phyloP scores from a whole-genome alignment of 805 yeast genomes.

The Wickerhamomyces chaumierensis region DNA sequence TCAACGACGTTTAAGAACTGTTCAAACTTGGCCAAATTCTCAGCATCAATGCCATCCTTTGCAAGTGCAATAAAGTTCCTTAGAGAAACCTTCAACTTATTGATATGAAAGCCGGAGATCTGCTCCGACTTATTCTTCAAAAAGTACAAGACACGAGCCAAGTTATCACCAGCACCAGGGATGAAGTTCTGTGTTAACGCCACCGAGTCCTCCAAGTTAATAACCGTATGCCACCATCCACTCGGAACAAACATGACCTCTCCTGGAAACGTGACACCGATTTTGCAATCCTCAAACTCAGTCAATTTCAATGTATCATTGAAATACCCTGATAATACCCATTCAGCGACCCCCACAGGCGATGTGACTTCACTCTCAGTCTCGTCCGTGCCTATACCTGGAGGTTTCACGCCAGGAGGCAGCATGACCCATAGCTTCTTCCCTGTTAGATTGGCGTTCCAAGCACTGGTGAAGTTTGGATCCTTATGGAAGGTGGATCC shows the following conservation, averaged over 20 bases:
- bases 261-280: conserved; percentile 71
- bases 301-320: conserved; percentile 51
- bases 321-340: conserved; percentile 78
- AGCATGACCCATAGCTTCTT: conserved; percentile 81
- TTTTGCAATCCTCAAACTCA: conserved; percentile 35
- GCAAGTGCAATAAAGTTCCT: conserved; percentile 19
- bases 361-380: conserved; percentile 83
- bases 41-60: conserved; percentile 5
- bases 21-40: conserved; percentile 13
- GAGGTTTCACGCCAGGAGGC: conserved; percentile 68
- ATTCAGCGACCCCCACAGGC: conserved; percentile 88
- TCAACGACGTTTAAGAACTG: conserved; percentile 21
- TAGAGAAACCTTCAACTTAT: conserved; percentile 31
- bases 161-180: conserved; percentile 47
- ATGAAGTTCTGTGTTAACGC: conserved; percentile 89
- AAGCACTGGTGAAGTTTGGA: conserved; percentile 83
- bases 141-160: conserved; percentile 55
- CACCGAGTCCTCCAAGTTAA: conserved; percentile 71
- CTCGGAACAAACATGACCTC: conserved; percentile 85
- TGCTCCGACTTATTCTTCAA: conserved; percentile 58
- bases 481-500: conserved; percentile 93
- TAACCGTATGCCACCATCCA: conserved; percentile 97
- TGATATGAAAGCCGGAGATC: conserved; percentile 67
- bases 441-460: conserved; percentile 76
- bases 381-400: conserved; percentile 71